phyloP scores from a whole-genome alignment of 1,139 yeast species.

The Hanseniaspora sp. region DNA sequence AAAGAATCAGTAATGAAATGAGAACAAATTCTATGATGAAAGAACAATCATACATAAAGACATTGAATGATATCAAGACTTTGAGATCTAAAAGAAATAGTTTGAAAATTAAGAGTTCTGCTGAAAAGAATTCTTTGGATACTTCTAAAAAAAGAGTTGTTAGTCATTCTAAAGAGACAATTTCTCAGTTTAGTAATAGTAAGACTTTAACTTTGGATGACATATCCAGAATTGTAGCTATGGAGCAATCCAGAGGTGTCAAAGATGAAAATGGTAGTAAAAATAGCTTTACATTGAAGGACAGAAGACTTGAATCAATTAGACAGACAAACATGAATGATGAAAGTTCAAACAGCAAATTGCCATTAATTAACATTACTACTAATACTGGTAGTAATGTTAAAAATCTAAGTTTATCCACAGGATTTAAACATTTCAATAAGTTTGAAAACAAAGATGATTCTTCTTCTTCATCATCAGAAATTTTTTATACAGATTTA shows the following conservation, averaged over 20 bases:
- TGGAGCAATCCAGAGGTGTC: constrained; percentile 87
- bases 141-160: constrained; percentile 43
- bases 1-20: background rate
- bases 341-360: background rate
- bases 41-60: constrained; percentile 44
- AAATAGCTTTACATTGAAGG: constrained; percentile 39
- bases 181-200: constrained; percentile 51
- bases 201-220: constrained; percentile 86
- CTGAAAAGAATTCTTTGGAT: constrained; percentile 35
- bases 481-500: constrained; percentile 63
- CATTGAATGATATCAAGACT: constrained; percentile 67
- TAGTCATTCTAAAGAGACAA: constrained; percentile 15
- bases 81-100: constrained; percentile 65
- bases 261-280: constrained; percentile 37
- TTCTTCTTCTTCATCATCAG: constrained; percentile 21
- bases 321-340: background rate
- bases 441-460: constrained; percentile 25
- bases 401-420: constrained; percentile 19
- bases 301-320: background rate
- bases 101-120: constrained; percentile 49
- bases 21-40: constrained; percentile 21
- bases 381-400: background rate
- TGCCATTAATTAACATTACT: background rate
- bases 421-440: constrained; percentile 29
- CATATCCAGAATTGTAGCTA: constrained; percentile 91